phyloP scores from a whole-genome alignment of 345 rosid genomes.

The Murraya koenigii region DNA sequence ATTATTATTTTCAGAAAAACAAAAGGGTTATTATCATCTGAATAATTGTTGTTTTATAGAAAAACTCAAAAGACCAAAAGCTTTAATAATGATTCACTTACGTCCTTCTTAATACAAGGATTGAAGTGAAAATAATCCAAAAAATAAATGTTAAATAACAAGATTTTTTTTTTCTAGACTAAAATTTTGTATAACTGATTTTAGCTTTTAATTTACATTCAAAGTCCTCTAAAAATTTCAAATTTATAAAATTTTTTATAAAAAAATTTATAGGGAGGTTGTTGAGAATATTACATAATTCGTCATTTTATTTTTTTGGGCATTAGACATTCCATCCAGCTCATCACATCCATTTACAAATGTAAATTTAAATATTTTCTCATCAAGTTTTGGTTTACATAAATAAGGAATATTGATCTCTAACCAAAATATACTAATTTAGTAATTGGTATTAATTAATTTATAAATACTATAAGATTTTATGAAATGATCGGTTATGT shows the following conservation, averaged over 20 bases:
- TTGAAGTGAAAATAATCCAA: no score
- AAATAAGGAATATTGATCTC: background rate
- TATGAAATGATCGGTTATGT: no score
- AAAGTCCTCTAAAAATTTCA: no score
- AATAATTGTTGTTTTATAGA: background rate
- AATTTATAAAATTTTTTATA: background rate
- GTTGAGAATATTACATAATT: background rate
- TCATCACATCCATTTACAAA: background rate
- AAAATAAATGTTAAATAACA: no score
- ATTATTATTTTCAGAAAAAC: no score
- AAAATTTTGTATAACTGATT: no score
- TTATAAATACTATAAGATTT: rapidly evolving
- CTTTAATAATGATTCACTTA: no score
- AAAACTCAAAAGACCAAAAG: background rate
- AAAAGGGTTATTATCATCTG: background rate
- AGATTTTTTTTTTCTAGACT: no score
- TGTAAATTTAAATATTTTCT: background rate
- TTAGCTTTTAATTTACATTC: no score
- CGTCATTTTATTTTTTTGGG: background rate
- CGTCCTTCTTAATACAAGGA: no score
- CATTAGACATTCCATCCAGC: background rate
- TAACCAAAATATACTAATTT: background rate
- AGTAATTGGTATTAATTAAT: background rate
- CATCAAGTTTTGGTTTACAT: background rate
- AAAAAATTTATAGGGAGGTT: no score